These are phyloP conservation scores for Rhodotorula sp. DNA, from an alignment of 1,284 basidiomycete species.

Conservation along the genomic window DNA sequence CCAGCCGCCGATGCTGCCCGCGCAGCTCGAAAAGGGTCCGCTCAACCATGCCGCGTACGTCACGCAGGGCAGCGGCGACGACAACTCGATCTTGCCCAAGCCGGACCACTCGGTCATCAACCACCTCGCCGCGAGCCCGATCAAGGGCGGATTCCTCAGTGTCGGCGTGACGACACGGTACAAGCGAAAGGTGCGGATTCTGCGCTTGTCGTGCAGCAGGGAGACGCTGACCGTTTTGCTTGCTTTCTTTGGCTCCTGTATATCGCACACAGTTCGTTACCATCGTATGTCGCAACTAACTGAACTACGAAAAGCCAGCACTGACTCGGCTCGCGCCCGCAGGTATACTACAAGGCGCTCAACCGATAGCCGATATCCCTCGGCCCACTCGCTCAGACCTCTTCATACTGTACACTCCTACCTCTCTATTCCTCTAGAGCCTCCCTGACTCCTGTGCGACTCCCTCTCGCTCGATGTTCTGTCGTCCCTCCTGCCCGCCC, in stretches of 20 bases:
- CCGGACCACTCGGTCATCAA: conserved; percentile 94
- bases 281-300: conserved; percentile 38
- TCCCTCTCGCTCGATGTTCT: neutral
- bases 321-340: neutral
- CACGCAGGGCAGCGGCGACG: conserved; percentile 64
- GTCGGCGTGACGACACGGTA: conserved; percentile 93
- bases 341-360: conserved; percentile 42
- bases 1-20: conserved; percentile 77
- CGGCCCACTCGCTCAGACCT: neutral
- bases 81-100: conserved; percentile 88
- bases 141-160: conserved; percentile 88
- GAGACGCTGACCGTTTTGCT: neutral
- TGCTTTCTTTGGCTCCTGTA: neutral
- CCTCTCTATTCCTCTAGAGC: neutral
- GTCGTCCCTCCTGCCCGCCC: neutral
- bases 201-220: no score
- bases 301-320: no score
- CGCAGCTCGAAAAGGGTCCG: conserved; percentile 92
- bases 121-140: conserved; percentile 93
- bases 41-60: conserved; percentile 62
- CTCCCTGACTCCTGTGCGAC: neutral
- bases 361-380: neutral
- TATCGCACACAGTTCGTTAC: conserved; percentile 34
- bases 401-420: neutral
- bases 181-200: conserved; percentile 73